These are phyloP conservation scores for Lentinula detonsa DNA, from an alignment of 768 basidiomycete species.

Conservation along the genomic window DNA sequence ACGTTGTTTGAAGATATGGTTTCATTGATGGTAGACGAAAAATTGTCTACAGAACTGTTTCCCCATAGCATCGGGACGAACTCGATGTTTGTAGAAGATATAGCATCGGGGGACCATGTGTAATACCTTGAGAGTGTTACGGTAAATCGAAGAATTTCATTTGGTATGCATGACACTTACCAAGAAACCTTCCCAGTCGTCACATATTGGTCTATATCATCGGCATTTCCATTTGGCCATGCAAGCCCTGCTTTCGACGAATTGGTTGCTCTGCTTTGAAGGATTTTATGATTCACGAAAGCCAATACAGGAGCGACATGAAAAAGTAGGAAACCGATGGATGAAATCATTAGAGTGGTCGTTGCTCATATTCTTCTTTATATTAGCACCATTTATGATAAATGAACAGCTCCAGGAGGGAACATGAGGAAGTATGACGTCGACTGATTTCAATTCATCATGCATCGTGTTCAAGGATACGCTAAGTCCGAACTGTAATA, in stretches of 20 bases:
- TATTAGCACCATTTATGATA: not conserved
- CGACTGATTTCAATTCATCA: not conserved
- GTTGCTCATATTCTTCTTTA: not conserved
- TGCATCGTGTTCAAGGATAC: not conserved
- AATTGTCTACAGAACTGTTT: constrained; percentile 27
- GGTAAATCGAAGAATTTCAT: not conserved
- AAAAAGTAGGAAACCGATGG: not conserved
- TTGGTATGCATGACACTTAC: constrained; percentile 19
- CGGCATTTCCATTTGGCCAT: constrained; percentile 38
- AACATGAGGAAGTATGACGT: not conserved
- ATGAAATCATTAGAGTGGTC: not conserved
- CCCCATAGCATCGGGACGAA: constrained; percentile 60
- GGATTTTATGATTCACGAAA: not conserved
- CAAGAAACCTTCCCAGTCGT: constrained; percentile 44
- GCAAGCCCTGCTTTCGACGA: constrained; percentile 44
- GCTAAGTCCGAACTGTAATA: not conserved
- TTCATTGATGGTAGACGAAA: constrained; percentile 31
- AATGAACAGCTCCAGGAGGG: not conserved
- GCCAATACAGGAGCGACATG: not conserved
- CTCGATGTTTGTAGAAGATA: constrained; percentile 31
- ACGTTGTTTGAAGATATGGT: constrained; percentile 30
- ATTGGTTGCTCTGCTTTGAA: constrained; percentile 8
- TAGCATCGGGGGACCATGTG: constrained; percentile 36
- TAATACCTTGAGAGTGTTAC: constrained; percentile 35
- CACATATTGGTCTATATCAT: constrained; percentile 36